A percentile compares a stretch with the other conserved stretches of the same genome.
These are phyloP conservation scores for Sistotremastrum niveocremeum DNA, from an alignment of 768 basidiomycete species.

Conservation along the genomic window DNA sequence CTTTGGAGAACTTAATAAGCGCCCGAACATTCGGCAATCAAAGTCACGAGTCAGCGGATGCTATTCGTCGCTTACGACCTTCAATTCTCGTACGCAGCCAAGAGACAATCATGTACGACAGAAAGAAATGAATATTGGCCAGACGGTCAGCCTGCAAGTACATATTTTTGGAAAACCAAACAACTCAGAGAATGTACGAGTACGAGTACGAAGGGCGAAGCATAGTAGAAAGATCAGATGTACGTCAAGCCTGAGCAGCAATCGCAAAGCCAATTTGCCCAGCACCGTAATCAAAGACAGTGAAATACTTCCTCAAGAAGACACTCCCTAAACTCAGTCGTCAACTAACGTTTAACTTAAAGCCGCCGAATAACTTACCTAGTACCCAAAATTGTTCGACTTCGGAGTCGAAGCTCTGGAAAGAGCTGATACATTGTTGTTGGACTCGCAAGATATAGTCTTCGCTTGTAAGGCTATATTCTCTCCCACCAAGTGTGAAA, in stretches of 20 bases:
- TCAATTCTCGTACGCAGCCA: too few species aligned
- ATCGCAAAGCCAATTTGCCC: constrained; percentile 77
- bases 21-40: too few species aligned
- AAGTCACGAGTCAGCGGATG: too few species aligned
- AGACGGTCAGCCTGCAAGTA: too few species aligned
- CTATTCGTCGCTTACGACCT: too few species aligned
- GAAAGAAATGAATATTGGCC: too few species aligned
- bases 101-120: too few species aligned
- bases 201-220: too few species aligned
- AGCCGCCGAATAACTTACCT: constrained; percentile 31
- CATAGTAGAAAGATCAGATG: too few species aligned
- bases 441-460: constrained; percentile 89
- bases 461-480: constrained; percentile 62
- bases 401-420: constrained; percentile 86
- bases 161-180: too few species aligned
- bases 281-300: constrained; percentile 72
- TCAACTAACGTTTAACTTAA: not conserved
- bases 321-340: constrained; percentile 46
- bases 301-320: constrained; percentile 85
- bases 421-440: constrained; percentile 88
- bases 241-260: constrained; percentile 16
- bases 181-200: too few species aligned
- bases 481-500: constrained; percentile 71
- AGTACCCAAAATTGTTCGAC: constrained; percentile 73
- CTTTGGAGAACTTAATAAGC: too few species aligned